These are phyloP conservation scores for Phlegmacium glaucopus DNA, from an alignment of 768 basidiomycete genomes.

Conservation along the genomic window DNA sequence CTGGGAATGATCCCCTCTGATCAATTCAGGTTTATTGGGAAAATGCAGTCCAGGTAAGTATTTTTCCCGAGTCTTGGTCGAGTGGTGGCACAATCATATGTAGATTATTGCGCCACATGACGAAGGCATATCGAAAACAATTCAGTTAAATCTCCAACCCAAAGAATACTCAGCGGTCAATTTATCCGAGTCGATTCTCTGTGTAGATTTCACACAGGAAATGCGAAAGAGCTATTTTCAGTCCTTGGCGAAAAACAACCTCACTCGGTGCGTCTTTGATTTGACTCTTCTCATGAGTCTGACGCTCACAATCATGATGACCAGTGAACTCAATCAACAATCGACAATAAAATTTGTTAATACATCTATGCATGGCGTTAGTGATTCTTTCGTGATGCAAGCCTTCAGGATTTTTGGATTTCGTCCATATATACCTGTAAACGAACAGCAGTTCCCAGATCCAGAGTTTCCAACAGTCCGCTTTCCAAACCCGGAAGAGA, in stretches of 20 bases:
- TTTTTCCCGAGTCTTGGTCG: neutral
- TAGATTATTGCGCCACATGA: slow-evolving; percentile 89
- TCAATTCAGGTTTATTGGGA: slow-evolving; percentile 80
- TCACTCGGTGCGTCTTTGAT: slow-evolving; percentile 19
- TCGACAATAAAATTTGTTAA: slow-evolving; percentile 64
- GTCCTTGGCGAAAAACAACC: slow-evolving; percentile 28
- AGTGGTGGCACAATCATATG: neutral
- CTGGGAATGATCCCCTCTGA: too few species aligned
- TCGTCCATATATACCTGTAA: slow-evolving; percentile 54
- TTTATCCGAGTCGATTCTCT: slow-evolving; percentile 39
- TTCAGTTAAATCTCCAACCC: slow-evolving; percentile 58
- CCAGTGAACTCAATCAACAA: slow-evolving; percentile 34
- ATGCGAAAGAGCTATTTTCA: slow-evolving; percentile 59
- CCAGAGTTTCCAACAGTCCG: slow-evolving; percentile 83
- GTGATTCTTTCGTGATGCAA: slow-evolving; percentile 55
- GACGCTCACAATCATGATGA: neutral
- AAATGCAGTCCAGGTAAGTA: slow-evolving; percentile 77
- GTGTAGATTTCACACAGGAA: slow-evolving; percentile 53
- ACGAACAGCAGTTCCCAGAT: slow-evolving; percentile 68
- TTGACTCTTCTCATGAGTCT: neutral
- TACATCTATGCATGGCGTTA: slow-evolving; percentile 90
- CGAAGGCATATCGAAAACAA: slow-evolving; percentile 65
- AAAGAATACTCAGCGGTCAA: slow-evolving; percentile 36
- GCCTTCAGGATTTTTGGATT: slow-evolving; percentile 64
- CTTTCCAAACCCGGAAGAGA: slow-evolving; percentile 91